These are phyloP conservation scores for Yamadazyma mexicana DNA, from an alignment of 1,139 yeast genomes.

Conservation along the genomic window DNA sequence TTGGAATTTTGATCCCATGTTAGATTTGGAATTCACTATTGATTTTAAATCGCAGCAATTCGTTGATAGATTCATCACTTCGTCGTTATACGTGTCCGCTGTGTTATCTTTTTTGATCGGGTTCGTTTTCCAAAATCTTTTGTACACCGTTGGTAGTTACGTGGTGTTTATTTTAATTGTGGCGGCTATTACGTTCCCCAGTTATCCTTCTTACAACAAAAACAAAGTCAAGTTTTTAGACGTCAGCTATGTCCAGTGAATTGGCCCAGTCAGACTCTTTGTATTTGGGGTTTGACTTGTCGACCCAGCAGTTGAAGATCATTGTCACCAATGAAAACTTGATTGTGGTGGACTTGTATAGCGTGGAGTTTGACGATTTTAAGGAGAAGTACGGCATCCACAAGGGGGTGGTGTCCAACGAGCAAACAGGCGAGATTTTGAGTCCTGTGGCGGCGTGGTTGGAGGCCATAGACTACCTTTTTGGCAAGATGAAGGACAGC, in stretches of 20 bases:
- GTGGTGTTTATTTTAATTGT: conserved; percentile 32
- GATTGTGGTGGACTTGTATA: conserved; percentile 53
- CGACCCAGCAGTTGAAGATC: conserved; percentile 86
- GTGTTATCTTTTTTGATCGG: conserved; percentile 48
- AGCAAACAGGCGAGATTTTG: conserved; percentile 53
- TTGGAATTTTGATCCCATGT: conserved; percentile 7
- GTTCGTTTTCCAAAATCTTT: conserved; percentile 40
- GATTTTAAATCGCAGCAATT: conserved; percentile 61
- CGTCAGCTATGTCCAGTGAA: conserved; percentile 24
- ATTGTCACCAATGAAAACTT: conserved; percentile 61
- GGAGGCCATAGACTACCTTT: conserved; percentile 71
- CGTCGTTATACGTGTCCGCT: conserved; percentile 21
- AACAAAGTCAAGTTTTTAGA: conserved; percentile 45
- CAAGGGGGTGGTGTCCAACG: conserved; percentile 69
- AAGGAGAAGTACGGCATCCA: conserved; percentile 54
- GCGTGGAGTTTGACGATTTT: conserved; percentile 71
- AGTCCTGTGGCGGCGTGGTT: conserved; percentile 93
- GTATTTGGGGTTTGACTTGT: conserved; percentile 77
- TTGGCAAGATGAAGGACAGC: conserved; percentile 52
- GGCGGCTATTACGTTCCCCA: conserved; percentile 48
- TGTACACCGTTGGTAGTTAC: conserved; percentile 35
- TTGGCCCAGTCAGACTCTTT: conserved; percentile 20
- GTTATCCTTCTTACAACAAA: conserved; percentile 54
- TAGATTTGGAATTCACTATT: conserved; percentile 52
- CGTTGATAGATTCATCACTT: conserved; percentile 29